These are phyloP conservation scores for Alternaria gaisen DNA, from an alignment of 2,329 filamentous ascomycete genomes.

Conservation along the genomic window DNA sequence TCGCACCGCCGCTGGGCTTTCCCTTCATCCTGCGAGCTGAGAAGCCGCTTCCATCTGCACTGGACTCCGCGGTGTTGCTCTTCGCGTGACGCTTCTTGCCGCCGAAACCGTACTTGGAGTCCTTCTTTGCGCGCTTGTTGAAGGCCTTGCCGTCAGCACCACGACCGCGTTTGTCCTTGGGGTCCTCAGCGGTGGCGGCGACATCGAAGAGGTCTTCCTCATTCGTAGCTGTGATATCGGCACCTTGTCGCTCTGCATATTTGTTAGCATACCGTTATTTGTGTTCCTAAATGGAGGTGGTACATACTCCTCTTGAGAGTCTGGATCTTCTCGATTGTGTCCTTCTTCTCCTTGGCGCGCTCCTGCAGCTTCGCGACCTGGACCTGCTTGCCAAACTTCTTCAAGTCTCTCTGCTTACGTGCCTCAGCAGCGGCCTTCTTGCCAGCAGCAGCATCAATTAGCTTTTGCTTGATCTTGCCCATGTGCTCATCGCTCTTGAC, in stretches of 20 bases:
- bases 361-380: constrained; percentile 97
- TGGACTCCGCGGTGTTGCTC: constrained; percentile 87
- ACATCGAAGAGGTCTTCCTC: constrained; percentile 94
- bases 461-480: constrained; percentile 92
- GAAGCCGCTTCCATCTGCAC: constrained; percentile 81
- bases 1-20: constrained; percentile 38
- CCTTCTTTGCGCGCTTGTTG: constrained; percentile 91
- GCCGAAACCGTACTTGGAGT: constrained; percentile 93
- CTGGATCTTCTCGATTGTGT: constrained; percentile 95
- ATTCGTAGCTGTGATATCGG: constrained; percentile 69
- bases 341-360: constrained; percentile 87
- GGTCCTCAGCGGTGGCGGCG: constrained; percentile 66
- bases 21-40: constrained; percentile 87
- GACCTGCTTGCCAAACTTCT: constrained; percentile 99
- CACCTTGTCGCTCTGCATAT: constrained; percentile 79
- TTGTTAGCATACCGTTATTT: constrained; percentile 29
- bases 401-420: constrained; percentile 88
- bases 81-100: constrained; percentile 94
- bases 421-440: constrained; percentile 95
- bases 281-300: background rate
- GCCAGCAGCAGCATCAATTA: constrained; percentile 87
- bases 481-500: constrained; percentile 98
- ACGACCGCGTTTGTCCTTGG: constrained; percentile 54
- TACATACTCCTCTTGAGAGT: constrained; percentile 90
- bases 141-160: constrained; percentile 41